Evolutionary conservation across 164 flowering plant genomes (phyloP).

Genomic region (Amborella trichopoda): DNA sequence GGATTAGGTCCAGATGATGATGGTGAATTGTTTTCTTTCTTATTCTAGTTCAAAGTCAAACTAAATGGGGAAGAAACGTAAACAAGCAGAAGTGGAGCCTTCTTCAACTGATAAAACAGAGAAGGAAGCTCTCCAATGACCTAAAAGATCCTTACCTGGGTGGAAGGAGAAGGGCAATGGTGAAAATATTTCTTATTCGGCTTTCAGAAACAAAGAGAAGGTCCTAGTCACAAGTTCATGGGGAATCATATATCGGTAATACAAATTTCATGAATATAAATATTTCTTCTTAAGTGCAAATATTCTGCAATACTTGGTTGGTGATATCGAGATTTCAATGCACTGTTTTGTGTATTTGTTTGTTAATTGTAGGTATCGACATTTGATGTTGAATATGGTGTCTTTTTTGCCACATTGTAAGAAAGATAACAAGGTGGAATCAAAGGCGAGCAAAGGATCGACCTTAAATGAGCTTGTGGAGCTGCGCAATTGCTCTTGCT

Average conservation of each 20-base stretch:
- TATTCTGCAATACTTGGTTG: background rate
- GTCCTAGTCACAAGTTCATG: conserved; percentile 89
- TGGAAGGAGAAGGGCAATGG: conserved; percentile 55
- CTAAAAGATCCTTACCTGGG: conserved; percentile 69
- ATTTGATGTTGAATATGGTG: conserved; percentile 96
- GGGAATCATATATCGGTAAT: conserved; percentile 88
- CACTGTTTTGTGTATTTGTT: background rate
- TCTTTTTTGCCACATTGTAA: conserved; percentile 84
- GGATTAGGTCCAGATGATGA: too few relatives aligned
- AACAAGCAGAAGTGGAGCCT: conserved; percentile 39
- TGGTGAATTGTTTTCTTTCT: too few relatives aligned
- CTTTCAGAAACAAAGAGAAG: conserved; percentile 82
- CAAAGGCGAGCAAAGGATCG: conserved; percentile 65
- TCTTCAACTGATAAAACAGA: conserved; percentile 26
- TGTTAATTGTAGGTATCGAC: conserved; percentile 78
- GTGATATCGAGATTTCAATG: background rate
- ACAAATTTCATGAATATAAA: too few relatives aligned
- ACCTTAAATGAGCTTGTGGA: conserved; percentile 88
- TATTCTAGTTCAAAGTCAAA: too few relatives aligned
- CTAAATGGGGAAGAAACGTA: conserved; percentile 90
- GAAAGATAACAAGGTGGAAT: conserved; percentile 90
- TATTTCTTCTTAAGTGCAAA: background rate
- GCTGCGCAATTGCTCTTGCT: conserved; percentile 73
- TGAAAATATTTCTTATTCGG: conserved; percentile 3
- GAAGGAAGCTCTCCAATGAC: conserved; percentile 42